Evolutionary conservation across 1,284 basidiomycete species (phyloP), one percentile per base, ranked within the genome.

Genomic region (Ceratobasidium sp.): DNA sequence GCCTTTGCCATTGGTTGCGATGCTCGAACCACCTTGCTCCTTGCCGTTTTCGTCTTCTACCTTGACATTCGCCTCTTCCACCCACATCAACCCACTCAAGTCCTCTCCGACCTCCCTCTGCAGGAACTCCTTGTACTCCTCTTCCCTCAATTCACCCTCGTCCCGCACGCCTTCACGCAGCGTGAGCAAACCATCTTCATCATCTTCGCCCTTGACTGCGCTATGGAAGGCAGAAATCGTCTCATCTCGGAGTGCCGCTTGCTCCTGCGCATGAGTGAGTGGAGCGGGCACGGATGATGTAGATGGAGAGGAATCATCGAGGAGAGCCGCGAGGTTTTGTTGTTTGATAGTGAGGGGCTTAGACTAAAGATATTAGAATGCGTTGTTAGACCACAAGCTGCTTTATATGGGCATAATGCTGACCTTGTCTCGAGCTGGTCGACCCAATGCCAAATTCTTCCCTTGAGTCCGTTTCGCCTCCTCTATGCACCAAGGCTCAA

Each of bases 101-200:
- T 94, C 91, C 73, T 88, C 88, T 6, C 93, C 93, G 4, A 97
- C 94, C 76, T 94, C 92, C 28, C 91, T 87, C 78, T 95, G 84
- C 76, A 98, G 81, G 79, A 93, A 98, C 6, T 85, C 83, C 32
- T 88, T 87, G 79, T 98, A 98, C 78, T 95, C 92, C 75, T 91
- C 88, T 76, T 91, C 90, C 77, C 94, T 92, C 52, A 83, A 80
- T 76, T 92, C 90, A 8, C 87, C 79, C 78, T 95, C 93, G 62
- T 92, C 93, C 76, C 89, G 87, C 0, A 89, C 90, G 81, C 90
- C 91, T 74, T 91, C 91, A 46, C 94, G 86, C 4, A 89, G 87
- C 32, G 92, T 83, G 28, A 95, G 85, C 7, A 96, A 81, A 49
- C 86, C 80, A 9, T 85, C 87, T 1, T 85, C 85, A 2, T 82